phyloP scores from a whole-genome alignment of 1,284 basidiomycete genomes.

The Hortiboletus rubellus region DNA sequence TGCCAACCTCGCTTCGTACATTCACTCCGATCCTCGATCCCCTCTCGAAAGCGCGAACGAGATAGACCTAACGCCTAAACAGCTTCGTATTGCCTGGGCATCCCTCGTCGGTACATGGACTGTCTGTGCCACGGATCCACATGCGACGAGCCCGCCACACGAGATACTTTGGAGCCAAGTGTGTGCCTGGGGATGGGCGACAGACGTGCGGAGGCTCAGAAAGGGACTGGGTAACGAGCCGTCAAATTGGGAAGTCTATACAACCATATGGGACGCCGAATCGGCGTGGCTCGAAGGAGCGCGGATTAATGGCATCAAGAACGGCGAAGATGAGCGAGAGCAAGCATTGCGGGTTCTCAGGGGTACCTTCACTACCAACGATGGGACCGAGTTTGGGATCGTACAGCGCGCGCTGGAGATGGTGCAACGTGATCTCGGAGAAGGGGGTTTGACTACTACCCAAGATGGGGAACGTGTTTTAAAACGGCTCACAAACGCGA shows the following conservation, averaged over 20 bases:
- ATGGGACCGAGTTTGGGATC: conserved; percentile 34
- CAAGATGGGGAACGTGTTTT: conserved; percentile 11
- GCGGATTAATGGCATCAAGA: conserved; percentile 64
- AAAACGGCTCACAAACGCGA: conserved; percentile 8
- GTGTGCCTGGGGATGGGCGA: conserved; percentile 71
- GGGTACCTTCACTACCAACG: conserved; percentile 43
- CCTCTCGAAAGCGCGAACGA: not conserved
- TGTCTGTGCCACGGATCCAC: conserved; percentile 84
- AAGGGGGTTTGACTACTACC: not conserved
- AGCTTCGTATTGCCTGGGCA: conserved; percentile 50
- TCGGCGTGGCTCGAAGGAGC: conserved; percentile 76
- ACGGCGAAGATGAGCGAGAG: conserved; percentile 63
- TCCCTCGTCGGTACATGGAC: conserved; percentile 71
- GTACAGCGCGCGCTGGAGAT: conserved; percentile 19
- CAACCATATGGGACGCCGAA: conserved; percentile 54
- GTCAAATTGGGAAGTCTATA: conserved; percentile 37
- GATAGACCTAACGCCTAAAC: conserved; percentile 8
- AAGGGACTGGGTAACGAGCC: conserved; percentile 19
- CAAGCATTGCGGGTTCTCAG: conserved; percentile 38
- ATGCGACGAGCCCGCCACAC: conserved; percentile 82
- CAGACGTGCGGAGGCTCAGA: conserved; percentile 47
- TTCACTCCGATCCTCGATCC: conserved; percentile 33
- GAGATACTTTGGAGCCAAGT: conserved; percentile 91
- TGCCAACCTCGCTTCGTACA: conserved; percentile 44
- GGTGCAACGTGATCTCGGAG: conserved; percentile 11